Evolutionary conservation across 2,329 filamentous ascomycete genomes (phyloP).

Genomic region (Nannizzia gypsea): DNA sequence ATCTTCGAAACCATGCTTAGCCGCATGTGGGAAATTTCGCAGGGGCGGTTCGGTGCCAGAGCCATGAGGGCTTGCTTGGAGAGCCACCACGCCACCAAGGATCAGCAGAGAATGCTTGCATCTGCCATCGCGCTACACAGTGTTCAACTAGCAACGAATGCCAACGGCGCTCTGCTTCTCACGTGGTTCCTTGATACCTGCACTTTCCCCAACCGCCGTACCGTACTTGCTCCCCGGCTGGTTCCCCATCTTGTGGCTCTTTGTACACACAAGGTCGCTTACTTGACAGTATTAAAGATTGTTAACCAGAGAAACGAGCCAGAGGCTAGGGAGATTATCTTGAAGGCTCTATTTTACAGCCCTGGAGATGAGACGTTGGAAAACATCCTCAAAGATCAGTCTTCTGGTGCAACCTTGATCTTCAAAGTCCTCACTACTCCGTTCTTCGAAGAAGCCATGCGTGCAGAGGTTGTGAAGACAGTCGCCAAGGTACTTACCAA

Average conservation of each 20-base stretch:
- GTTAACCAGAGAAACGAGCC: conserved; percentile 95
- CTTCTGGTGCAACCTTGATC: conserved; percentile 86
- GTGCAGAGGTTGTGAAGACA: conserved; percentile 77
- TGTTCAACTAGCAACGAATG: conserved; percentile 89
- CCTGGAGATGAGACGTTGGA: conserved; percentile 75
- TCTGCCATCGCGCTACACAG: conserved; percentile 93
- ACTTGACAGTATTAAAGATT: conserved; percentile 91
- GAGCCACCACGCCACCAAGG: conserved; percentile 87
- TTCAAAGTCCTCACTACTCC: conserved; percentile 98
- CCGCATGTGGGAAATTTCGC: conserved; percentile 83
- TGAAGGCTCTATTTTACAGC: conserved; percentile 87
- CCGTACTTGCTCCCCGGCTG: conserved; percentile 79
- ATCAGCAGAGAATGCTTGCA: conserved; percentile 89
- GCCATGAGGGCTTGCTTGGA: conserved; percentile 96
- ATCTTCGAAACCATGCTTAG: conserved; percentile 97
- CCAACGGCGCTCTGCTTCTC: conserved; percentile 82
- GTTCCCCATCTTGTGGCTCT: conserved; percentile 88
- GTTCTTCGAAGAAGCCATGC: conserved; percentile 88
- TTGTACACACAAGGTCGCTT: conserved; percentile 97
- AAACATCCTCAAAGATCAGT: conserved; percentile 80
- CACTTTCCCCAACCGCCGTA: conserved; percentile 83
- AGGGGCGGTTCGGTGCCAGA: conserved; percentile 86
- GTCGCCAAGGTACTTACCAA: conserved; percentile 78
- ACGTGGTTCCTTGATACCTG: conserved; percentile 99
- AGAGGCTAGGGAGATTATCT: conserved; percentile 78